Base-by-base conservation (phyloP, 1,284 basidiomycete genomes). In the Ceratobasidium sp. region DNA sequence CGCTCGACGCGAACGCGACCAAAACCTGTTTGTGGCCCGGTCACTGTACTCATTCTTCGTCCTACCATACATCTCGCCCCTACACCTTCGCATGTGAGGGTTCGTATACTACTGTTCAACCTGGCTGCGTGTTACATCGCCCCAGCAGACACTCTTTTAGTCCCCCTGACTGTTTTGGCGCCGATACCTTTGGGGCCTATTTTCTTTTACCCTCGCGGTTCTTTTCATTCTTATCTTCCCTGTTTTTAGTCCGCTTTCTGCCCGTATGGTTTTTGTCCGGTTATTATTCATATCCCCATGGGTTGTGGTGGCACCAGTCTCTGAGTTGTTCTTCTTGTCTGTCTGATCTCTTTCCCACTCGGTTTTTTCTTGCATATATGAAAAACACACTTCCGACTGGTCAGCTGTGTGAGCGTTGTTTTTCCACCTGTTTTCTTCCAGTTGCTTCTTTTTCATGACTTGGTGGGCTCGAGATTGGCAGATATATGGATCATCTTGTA, bases 131-230 rank as follows among this genome's bases (percentile, higher is more conserved):
- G 29, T 51, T 24, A 27, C 19, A 44, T 44, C 50, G 50, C 50
- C 22, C 65, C 65, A 67, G 65, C 50, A 67, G 65, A 67, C 65
- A 50, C 41, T 67, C 65, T 54, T 67, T 67, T 67, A 56, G 48
- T 67, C 48, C 63, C 63, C 65, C 50, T 50, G 65, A 50, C 65
- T 67, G 65, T 67, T 67, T 67, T 67, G 65, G 51, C 54, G 65
- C 36, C 54, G 65, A 53, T 67, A 41, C 50, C 51, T 51, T 31
- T 50, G 65, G 65, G 48, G 36, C 36, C 36, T 41, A 41, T 41
- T 41, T 41, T 11, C 36, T 29, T 48, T 54, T 59, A 33, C 29
- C 56, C 36, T 31, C 36, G 48, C 19, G 48, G 11, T 67, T 54
- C 24, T 67, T 44, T 56, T 54, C 29, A 22, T 45, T 56, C 51